phyloP scores from a whole-genome alignment of 2,329 filamentous ascomycete species.

The Neofusicoccum sp. region DNA sequence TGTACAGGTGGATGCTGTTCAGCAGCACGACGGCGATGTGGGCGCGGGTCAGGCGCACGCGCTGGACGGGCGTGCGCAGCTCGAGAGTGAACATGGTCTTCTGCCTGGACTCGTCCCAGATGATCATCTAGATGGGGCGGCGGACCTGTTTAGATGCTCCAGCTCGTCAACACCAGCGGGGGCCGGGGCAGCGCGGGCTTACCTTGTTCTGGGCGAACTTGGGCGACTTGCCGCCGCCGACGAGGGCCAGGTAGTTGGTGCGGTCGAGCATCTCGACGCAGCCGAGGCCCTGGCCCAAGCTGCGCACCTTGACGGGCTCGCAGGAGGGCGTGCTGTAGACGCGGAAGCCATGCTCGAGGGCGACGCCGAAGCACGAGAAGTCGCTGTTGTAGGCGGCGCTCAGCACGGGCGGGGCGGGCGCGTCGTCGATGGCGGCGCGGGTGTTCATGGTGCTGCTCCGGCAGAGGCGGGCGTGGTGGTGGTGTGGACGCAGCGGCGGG shows the following conservation, averaged over 20 bases:
- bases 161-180: slow-evolving; percentile 13
- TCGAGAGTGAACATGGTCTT: slow-evolving; percentile 74
- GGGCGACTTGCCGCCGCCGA: slow-evolving; percentile 81
- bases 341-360: slow-evolving; percentile 80
- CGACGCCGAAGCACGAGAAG: slow-evolving; percentile 81
- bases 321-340: slow-evolving; percentile 34
- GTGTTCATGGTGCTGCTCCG: slow-evolving; percentile 71
- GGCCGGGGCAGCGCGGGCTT: background rate
- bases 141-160: slow-evolving; percentile 3
- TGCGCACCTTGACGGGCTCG: slow-evolving; percentile 32
- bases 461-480: background rate
- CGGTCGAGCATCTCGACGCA: slow-evolving; percentile 83
- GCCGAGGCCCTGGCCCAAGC: slow-evolving; percentile 66
- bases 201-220: slow-evolving; percentile 88
- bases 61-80: slow-evolving; percentile 75
- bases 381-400: slow-evolving; percentile 85
- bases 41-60: slow-evolving; percentile 72
- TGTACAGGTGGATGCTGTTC: slow-evolving; percentile 78
- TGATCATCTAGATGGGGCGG: slow-evolving; percentile 59
- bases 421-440: slow-evolving; percentile 76
- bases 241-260: slow-evolving; percentile 82
- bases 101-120: slow-evolving; percentile 86
- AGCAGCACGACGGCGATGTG: slow-evolving; percentile 78
- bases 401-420: slow-evolving; percentile 70
- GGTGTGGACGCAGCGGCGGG: background rate